A percentile compares a stretch with the other conserved stretches of the same genome.
phyloP scores from a whole-genome alignment of 805 yeast species.

The Starmerella floricola region DNA sequence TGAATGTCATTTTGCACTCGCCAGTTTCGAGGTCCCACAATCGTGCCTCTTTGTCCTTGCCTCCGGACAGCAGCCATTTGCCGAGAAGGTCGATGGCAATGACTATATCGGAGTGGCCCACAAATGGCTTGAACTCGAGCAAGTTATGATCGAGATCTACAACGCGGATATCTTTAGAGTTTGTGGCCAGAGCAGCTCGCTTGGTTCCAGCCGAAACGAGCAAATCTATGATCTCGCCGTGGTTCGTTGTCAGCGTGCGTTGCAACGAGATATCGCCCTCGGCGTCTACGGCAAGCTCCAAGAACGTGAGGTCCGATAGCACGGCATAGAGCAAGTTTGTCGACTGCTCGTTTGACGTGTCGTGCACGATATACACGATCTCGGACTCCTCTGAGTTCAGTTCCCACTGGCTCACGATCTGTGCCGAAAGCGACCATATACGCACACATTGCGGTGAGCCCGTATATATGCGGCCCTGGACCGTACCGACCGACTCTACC shows the following conservation, averaged over 20 bases:
- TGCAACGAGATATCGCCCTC: constrained; percentile 1
- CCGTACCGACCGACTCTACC: constrained; percentile 30
- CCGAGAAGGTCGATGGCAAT: constrained; percentile 77
- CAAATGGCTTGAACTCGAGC: constrained; percentile 40
- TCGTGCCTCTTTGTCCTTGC: constrained; percentile 76
- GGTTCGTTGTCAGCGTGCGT: constrained; percentile 64
- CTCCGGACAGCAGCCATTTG: constrained; percentile 78
- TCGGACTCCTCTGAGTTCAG: constrained; percentile 18
- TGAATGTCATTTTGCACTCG: constrained; percentile 46
- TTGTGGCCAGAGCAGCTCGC: constrained; percentile 74
- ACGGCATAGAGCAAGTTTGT: constrained; percentile 13
- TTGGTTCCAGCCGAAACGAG: constrained; percentile 44
- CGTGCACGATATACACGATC: constrained; percentile 9
- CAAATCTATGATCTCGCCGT: constrained; percentile 89
- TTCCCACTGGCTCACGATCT: constrained; percentile 17
- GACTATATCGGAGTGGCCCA: constrained; percentile 78
- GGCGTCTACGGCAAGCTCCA: constrained; percentile 33
- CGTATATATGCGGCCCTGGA: constrained; percentile 20
- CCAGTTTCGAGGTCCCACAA: constrained; percentile 55
- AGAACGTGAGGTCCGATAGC: constrained; percentile 74
- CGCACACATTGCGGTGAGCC: constrained; percentile 16
- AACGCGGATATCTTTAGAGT: constrained; percentile 76
- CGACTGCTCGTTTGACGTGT: neutral
- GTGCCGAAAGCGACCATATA: constrained; percentile 19
- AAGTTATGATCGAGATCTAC: constrained; percentile 33